These are phyloP conservation scores for Dactylorhiza incarnata DNA, from an alignment of 106 monocot species.

Conservation along the genomic window DNA sequence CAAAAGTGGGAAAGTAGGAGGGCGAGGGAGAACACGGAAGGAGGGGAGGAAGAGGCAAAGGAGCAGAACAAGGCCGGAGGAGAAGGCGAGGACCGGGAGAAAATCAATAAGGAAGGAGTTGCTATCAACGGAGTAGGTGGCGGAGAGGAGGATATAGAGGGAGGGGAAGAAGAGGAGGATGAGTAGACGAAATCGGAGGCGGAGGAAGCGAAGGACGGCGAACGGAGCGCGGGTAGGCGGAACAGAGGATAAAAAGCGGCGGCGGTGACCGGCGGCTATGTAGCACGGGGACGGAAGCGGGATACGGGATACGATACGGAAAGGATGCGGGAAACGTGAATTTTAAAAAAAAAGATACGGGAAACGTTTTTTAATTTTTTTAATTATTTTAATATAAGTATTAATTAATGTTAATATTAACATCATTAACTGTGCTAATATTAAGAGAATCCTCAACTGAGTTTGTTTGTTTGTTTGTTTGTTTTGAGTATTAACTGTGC, in stretches of 20 bases:
- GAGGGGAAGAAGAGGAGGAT: not conserved
- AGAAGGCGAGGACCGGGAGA: slow-evolving; percentile 4
- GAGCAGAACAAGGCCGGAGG: slow-evolving; percentile 4
- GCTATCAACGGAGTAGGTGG: not conserved
- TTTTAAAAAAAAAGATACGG: too few relatives aligned
- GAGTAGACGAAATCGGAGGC: not conserved
- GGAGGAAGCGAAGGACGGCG: not conserved
- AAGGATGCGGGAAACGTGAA: too few relatives aligned
- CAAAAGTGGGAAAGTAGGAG: not conserved
- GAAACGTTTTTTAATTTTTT: too few relatives aligned
- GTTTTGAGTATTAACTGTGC: too few relatives aligned
- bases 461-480: too few relatives aligned
- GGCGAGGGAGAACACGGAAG: slow-evolving; percentile 6
- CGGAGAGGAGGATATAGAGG: not conserved
- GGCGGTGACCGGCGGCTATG: not conserved
- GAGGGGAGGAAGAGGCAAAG: slow-evolving; percentile 2
- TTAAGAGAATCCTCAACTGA: too few relatives aligned
- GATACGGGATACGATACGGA: too few relatives aligned
- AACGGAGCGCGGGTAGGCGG: not conserved
- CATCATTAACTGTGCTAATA: too few relatives aligned
- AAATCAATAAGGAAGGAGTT: slow-evolving; percentile 2
- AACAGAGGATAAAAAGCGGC: not conserved
- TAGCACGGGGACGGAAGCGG: too few relatives aligned
- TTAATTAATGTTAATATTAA: too few relatives aligned
- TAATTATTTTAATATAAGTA: too few relatives aligned